Base-by-base conservation (phyloP, 352 stramenopile species). In the Halophytophthora batemanensis region DNA sequence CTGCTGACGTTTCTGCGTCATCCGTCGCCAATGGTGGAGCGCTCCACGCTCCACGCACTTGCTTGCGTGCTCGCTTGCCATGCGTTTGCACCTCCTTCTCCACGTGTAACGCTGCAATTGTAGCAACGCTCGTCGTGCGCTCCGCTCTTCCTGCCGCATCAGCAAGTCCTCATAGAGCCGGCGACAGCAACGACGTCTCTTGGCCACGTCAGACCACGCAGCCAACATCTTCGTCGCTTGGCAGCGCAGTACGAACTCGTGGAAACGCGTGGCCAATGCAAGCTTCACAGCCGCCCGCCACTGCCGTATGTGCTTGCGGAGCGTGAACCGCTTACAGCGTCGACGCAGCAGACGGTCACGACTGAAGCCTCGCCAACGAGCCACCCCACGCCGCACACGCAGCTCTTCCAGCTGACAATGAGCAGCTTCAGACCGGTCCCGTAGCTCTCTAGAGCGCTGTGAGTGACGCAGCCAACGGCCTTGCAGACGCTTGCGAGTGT, bases 261-360 rank as follows among this genome's bases (percentile, higher is more conserved):
- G 39, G 28, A 82, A 89, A 0, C 71, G 68, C 7, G 39, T 50
- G 0, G 75, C 77, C 13, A 86, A 12, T 0, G 33, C 49, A 3
- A 61, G 11, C 21, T 75, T 65, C 13, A 58, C 61, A 17, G 52
- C 36, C 23, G 21, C 55, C 25, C 57, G 65, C 77, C 74, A 86
- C 23, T 35, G 13, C 5, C 19, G 34, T 18, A 86, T 19, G 41
- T 77, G 59, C 28, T 82, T 83, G 7, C 40, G 52, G 22, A 72
- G 35, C 1, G 76, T 61, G 43, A 85, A 85, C 1, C 28, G 38
- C 4, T 38, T 35, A 35, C 61, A 66, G 1, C 60, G 51, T 12
- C 59, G 45, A 19, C 37, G 46, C 0, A 75, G 35, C 1, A 21
- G 44, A 14, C 35, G 23, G 4, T 29, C 13, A 6, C 11, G 23